A percentile compares a stretch with the other conserved stretches of the same genome.
Evolutionary conservation across 2,329 filamentous ascomycete genomes (phyloP).

Genomic region (Sarocladiaceae sp.): DNA sequence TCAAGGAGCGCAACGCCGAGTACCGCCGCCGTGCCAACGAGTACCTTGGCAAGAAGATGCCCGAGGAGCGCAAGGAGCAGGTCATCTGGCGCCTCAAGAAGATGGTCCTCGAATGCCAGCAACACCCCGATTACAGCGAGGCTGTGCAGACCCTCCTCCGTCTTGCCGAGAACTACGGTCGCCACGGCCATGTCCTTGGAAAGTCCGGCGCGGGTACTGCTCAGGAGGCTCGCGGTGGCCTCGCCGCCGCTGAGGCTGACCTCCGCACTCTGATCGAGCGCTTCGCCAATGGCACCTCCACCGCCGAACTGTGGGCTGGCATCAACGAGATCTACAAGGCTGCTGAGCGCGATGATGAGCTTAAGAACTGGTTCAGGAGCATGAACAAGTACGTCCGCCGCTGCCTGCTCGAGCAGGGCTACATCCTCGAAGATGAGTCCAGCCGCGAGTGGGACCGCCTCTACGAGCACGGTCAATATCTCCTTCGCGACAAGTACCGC

Average conservation of each 20-base stretch:
- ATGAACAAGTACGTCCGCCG: conserved; percentile 75
- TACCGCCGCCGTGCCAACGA: conserved; percentile 53
- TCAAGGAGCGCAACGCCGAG: conserved; percentile 38
- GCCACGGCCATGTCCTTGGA: conserved; percentile 64
- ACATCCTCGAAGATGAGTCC: conserved; percentile 76
- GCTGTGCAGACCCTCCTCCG: conserved; percentile 85
- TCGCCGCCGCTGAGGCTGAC: conserved; percentile 72
- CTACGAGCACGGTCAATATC: conserved; percentile 79
- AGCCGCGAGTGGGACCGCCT: conserved; percentile 79
- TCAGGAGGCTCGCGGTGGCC: conserved; percentile 65
- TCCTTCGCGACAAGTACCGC: conserved; percentile 86
- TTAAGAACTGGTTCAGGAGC: conserved; percentile 84
- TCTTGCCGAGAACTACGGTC: conserved; percentile 79
- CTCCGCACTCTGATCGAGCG: conserved; percentile 82
- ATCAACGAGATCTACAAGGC: conserved; percentile 83
- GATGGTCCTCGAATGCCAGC: conserved; percentile 95
- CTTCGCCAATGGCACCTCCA: conserved; percentile 91
- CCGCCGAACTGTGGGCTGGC: conserved; percentile 78
- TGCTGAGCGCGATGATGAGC: conserved; percentile 79
- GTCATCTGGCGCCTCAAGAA: conserved; percentile 90
- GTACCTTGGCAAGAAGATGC: conserved; percentile 83
- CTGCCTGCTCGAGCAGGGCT: conserved; percentile 85
- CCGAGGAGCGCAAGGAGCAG: conserved; percentile 88
- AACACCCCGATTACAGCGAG: conserved; percentile 87
- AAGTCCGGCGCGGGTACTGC: conserved; percentile 63